phyloP scores from a whole-genome alignment of 1,284 basidiomycete species.

The Thecaphora frezii region DNA sequence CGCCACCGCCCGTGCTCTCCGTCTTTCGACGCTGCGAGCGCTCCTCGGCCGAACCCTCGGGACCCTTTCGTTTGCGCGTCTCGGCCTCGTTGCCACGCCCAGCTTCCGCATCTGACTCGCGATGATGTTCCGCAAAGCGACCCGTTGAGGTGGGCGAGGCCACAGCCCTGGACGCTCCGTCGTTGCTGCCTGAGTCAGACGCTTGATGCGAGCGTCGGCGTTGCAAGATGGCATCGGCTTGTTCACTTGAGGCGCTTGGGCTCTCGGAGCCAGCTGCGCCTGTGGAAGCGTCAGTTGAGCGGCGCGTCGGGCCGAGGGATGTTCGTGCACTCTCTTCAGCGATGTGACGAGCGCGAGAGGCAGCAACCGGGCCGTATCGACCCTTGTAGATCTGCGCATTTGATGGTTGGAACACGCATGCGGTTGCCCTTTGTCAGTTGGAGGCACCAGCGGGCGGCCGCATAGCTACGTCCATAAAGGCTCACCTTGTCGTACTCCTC shows the following conservation, averaged over 20 bases:
- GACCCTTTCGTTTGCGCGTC: background rate
- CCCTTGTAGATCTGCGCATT: constrained; percentile 1
- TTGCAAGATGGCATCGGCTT: background rate
- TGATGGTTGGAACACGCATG: too few species aligned
- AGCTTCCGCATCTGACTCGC: too few species aligned
- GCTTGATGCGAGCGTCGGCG: too few species aligned
- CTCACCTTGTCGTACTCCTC: constrained; percentile 30
- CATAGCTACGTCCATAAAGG: too few species aligned
- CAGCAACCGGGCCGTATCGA: background rate
- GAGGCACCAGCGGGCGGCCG: too few species aligned
- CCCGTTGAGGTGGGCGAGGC: too few species aligned
- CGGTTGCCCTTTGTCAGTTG: too few species aligned
- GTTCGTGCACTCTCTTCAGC: background rate
- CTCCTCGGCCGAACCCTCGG: background rate
- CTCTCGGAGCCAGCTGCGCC: background rate
- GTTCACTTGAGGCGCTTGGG: background rate
- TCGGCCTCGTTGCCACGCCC: background rate
- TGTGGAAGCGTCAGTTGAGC: background rate
- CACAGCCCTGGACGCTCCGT: too few species aligned
- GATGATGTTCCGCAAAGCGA: too few species aligned
- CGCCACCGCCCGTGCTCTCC: too few species aligned
- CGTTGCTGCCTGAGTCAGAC: background rate
- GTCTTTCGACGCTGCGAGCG: background rate
- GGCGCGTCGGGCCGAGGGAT: background rate
- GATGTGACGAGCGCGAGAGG: background rate